A percentile compares a stretch with the other conserved stretches of the same genome.
Evolutionary conservation across 192 early-diverging fungal genomes (phyloP).

Genomic region (Umbelopsis vinacea): DNA sequence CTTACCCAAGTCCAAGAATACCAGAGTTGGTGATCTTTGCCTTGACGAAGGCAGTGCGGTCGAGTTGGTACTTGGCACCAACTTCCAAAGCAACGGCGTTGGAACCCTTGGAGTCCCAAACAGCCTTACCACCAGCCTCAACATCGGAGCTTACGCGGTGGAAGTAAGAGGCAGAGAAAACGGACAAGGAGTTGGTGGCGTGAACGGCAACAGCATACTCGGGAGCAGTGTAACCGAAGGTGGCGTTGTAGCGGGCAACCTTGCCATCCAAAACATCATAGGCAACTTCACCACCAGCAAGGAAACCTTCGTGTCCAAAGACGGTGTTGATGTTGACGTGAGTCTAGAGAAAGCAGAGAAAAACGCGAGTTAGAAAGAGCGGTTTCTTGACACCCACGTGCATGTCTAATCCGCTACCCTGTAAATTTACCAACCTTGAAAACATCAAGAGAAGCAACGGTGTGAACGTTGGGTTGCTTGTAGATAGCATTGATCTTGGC

Average conservation of each 20-base stretch:
- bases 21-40: constrained; percentile 85
- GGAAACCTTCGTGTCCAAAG: constrained; percentile 86
- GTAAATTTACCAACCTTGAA: constrained; percentile 67
- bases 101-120: constrained; percentile 79
- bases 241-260: constrained; percentile 84
- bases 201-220: constrained; percentile 91
- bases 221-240: constrained; percentile 82
- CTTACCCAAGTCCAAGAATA: constrained; percentile 79
- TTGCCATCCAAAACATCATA: constrained; percentile 93
- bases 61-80: constrained; percentile 92
- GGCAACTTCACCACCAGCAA: constrained; percentile 90
- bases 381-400: too few species aligned
- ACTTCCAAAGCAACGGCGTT: constrained; percentile 87
- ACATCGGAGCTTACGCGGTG: constrained; percentile 91
- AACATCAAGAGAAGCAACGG: constrained; percentile 87
- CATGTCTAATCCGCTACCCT: too few species aligned
- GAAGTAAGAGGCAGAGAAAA: constrained; percentile 94
- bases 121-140: constrained; percentile 94
- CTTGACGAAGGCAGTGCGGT: constrained; percentile 90
- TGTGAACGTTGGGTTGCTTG: constrained; percentile 95
- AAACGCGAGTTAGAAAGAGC: neutral
- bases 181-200: constrained; percentile 87
- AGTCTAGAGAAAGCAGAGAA: constrained; percentile 71
- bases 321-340: constrained; percentile 86
- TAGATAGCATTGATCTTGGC: constrained; percentile 87